Base-by-base conservation (phyloP, 2,329 filamentous ascomycete genomes). In the Ceratocystis papillata region DNA sequence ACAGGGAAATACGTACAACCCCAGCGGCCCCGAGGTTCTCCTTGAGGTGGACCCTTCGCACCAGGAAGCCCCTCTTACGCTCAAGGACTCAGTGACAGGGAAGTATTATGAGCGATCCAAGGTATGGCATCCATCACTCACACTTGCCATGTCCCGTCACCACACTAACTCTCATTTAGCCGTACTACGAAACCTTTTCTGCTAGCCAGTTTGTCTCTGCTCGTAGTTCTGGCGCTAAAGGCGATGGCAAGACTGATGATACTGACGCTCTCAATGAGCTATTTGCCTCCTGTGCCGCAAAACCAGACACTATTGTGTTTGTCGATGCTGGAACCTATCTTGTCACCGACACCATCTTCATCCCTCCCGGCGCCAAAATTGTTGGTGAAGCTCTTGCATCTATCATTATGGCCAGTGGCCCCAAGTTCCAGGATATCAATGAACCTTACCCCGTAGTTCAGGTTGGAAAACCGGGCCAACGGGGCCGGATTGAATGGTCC, bases 211-310 rank as follows among this genome's bases (percentile, higher is more conserved):
- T 94, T 72, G 73, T 89, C 70, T 88, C 84, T 67, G 84, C 89
- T 71, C 88, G 88, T 70, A 78, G 78, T 15, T 78, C 77, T 15
- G 88, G 88, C 46, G 87, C 86, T 65, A 85, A 80, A 71, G 90
- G 89, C 68, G 88, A 94, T 71, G 89, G 88, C 45, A 73, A 74
- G 1, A 86, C 87, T 0, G 89, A 94, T 70, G 90, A 94, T 72
- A 92, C 89, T 1, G 78, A 78, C 6, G 83, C 83, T 15, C 81
- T 94, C 66, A 87, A 90, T 71, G 76, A 76, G 17, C 81, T 88
- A 15, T 79, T 93, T 68, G 70, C 79, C 82, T 71, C 71, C 67
- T 71, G 73, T 10, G 81, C 79, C 59, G 81, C 81, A 7, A 77
- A 78, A 1, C 72, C 77, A 0, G 81, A 80, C 63, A 78, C 80